Percentiles rank a stretch among this genome's conserved stretches.
phyloP scores from a whole-genome alignment of 2,329 filamentous ascomycete genomes.

The Neocatenulostroma microsporum region DNA sequence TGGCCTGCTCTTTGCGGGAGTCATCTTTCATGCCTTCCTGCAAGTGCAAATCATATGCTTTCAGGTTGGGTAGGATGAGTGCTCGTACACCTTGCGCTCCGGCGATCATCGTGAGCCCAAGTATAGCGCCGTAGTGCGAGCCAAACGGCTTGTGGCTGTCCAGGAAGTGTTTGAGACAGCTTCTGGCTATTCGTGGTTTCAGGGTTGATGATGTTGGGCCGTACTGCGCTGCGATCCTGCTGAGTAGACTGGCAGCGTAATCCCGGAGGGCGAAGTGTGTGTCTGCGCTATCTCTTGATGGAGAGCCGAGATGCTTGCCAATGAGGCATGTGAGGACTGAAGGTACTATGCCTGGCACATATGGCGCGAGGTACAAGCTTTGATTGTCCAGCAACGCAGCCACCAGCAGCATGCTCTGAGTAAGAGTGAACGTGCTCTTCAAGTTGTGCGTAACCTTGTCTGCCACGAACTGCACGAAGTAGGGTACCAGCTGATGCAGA shows the following conservation, averaged over 20 bases:
- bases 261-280: slow-evolving; percentile 75
- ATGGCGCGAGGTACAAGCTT: slow-evolving; percentile 65
- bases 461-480: slow-evolving; percentile 91
- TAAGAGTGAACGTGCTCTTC: slow-evolving; percentile 80
- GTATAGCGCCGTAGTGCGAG: slow-evolving; percentile 81
- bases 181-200: slow-evolving; percentile 81
- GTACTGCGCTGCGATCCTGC: slow-evolving; percentile 72
- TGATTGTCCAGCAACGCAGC: slow-evolving; percentile 77
- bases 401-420: slow-evolving; percentile 86
- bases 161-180: slow-evolving; percentile 84
- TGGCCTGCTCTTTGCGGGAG: slow-evolving; percentile 50
- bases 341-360: slow-evolving; percentile 65
- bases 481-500: slow-evolving; percentile 89
- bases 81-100: slow-evolving; percentile 58
- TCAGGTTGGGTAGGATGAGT: slow-evolving; percentile 59
- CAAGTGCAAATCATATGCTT: slow-evolving; percentile 55
- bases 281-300: slow-evolving; percentile 39
- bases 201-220: slow-evolving; percentile 71
- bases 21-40: slow-evolving; percentile 49
- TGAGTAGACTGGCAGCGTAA: slow-evolving; percentile 73
- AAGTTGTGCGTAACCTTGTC: slow-evolving; percentile 93
- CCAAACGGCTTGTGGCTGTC: slow-evolving; percentile 75
- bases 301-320: slow-evolving; percentile 65
- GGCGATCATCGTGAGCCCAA: slow-evolving; percentile 70
- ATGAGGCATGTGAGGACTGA: slow-evolving; percentile 88